These are phyloP conservation scores for Rosa lucieae DNA, from an alignment of 306 rosid species.

Conservation along the genomic window DNA sequence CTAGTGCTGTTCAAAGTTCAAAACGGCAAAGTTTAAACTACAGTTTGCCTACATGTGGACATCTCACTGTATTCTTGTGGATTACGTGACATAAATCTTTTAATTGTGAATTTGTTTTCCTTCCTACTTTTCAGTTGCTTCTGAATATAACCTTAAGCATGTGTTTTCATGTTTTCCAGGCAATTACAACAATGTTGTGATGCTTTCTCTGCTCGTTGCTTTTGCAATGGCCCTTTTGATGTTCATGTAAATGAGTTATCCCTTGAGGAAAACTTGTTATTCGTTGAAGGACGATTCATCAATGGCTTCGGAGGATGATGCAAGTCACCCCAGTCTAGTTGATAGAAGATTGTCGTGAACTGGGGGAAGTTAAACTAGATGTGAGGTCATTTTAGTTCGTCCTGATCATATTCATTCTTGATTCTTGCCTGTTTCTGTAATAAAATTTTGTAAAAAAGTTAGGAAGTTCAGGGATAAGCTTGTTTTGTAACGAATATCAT, in stretches of 20 bases:
- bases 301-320: slow-evolving; percentile 22
- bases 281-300: slow-evolving; percentile 21
- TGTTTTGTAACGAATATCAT: slow-evolving; percentile 34
- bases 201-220: slow-evolving; percentile 41
- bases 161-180: slow-evolving; percentile 49
- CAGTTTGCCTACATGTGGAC: neutral
- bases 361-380: slow-evolving; percentile 13
- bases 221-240: slow-evolving; percentile 42
- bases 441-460: slow-evolving; percentile 60
- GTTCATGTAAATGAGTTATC: slow-evolving; percentile 29
- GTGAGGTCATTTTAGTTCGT: slow-evolving; percentile 32
- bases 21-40: neutral
- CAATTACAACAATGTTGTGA: slow-evolving; percentile 32
- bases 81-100: neutral
- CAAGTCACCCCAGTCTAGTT: slow-evolving; percentile 31
- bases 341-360: slow-evolving; percentile 12
- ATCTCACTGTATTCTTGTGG: neutral
- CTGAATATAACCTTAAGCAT: neutral
- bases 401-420: slow-evolving; percentile 44
- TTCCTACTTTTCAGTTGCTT: neutral
- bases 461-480: slow-evolving; percentile 44
- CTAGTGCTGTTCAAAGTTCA: neutral
- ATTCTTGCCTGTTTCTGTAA: slow-evolving; percentile 65
- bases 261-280: slow-evolving; percentile 23
- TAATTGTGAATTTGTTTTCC: neutral